phyloP scores from a whole-genome alignment of 2,329 filamentous ascomycete genomes.

The Stenocarpella maydis region DNA sequence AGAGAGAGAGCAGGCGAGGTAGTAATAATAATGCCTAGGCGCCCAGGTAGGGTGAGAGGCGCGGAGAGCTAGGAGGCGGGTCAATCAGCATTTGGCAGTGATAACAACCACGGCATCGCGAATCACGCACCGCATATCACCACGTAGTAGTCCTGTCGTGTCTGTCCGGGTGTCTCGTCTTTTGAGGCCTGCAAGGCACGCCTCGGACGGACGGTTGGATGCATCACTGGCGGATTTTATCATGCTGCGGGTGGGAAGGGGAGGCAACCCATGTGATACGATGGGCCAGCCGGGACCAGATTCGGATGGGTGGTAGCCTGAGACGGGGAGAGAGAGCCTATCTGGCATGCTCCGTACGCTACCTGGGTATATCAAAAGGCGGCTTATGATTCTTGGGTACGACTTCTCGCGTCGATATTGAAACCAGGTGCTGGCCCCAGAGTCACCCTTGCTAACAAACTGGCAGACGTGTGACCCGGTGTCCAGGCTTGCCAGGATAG shows the following conservation, averaged over 20 bases:
- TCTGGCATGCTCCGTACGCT: too few relatives aligned
- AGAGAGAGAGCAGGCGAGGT: background rate
- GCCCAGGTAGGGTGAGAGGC: background rate
- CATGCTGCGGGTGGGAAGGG: constrained; percentile 18
- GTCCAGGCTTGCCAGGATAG: too few relatives aligned
- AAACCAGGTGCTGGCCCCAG: background rate
- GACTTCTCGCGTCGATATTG: background rate
- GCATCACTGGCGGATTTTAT: background rate
- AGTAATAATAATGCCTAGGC: too few relatives aligned
- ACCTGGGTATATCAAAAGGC: constrained; percentile 3
- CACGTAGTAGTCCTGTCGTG: background rate
- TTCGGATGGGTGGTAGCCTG: constrained; percentile 10
- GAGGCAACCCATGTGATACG: constrained; percentile 21
- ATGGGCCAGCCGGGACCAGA: background rate
- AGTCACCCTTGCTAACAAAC: too few relatives aligned
- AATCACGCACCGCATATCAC: background rate
- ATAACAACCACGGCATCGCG: background rate
- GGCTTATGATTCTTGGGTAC: constrained; percentile 8
- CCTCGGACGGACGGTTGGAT: background rate
- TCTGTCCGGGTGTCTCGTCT: background rate
- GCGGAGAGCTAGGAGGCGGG: background rate
- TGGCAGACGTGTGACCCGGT: too few relatives aligned
- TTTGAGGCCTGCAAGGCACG: background rate
- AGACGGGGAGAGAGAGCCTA: background rate
- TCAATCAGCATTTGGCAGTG: background rate